Percentiles rank a stretch among this genome's conserved stretches.
Evolutionary conservation across 352 stramenopile genomes (phyloP).

Genomic region (Phytophthora hybrid): DNA sequence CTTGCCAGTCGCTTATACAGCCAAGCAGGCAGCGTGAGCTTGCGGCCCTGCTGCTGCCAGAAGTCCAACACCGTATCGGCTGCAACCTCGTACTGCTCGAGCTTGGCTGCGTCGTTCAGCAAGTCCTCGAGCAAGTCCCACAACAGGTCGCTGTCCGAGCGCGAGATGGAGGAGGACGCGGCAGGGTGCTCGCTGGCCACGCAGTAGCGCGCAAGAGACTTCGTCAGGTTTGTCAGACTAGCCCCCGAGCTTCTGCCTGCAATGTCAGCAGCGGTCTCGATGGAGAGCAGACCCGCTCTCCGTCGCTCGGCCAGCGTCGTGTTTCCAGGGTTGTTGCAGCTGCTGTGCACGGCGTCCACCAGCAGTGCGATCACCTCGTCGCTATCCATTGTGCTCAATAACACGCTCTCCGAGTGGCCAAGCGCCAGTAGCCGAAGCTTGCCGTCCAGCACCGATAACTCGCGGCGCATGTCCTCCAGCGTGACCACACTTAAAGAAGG

Average conservation of each 20-base stretch:
- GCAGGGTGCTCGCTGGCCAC: conserved; percentile 53
- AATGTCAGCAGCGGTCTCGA: conserved; percentile 71
- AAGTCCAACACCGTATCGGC: conserved; percentile 60
- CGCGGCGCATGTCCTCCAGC: conserved; percentile 63
- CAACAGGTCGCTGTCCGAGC: conserved; percentile 48
- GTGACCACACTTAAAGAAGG: conserved; percentile 67
- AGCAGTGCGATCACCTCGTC: conserved; percentile 67
- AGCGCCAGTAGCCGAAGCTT: conserved; percentile 68
- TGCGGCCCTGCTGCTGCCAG: conserved; percentile 60
- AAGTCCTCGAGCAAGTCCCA: conserved; percentile 69
- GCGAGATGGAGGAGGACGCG: conserved; percentile 31
- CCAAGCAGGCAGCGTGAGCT: conserved; percentile 71
- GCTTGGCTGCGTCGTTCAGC: conserved; percentile 46
- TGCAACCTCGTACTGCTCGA: conserved; percentile 67
- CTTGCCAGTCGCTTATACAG: conserved; percentile 53
- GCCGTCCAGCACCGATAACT: conserved; percentile 67
- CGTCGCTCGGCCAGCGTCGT: conserved; percentile 54
- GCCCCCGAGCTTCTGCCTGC: conserved; percentile 19
- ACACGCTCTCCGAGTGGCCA: conserved; percentile 59
- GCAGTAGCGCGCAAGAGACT: conserved; percentile 73
- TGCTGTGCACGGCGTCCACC: conserved; percentile 52
- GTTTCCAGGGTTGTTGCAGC: conserved; percentile 26
- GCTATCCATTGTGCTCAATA: conserved; percentile 66
- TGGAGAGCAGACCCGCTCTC: conserved; percentile 48
- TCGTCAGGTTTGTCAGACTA: conserved; percentile 56